Conservation (phyloP, 148 eudicot species). For the Vaccinium macrocarpon region DNA sequence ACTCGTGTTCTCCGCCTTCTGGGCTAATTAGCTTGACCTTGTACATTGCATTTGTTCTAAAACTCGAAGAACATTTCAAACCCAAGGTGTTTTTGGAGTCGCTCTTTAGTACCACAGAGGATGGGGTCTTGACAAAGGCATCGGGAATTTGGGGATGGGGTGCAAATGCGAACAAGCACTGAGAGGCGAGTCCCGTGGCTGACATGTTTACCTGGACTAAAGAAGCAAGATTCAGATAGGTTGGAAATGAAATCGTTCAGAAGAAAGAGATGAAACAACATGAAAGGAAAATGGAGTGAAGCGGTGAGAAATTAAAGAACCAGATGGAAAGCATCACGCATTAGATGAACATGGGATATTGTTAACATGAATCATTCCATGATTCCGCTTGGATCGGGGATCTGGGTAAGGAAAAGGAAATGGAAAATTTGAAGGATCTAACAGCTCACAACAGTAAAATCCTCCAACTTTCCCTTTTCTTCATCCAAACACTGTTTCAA, state of each 20-base stretch:
- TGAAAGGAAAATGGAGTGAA: not conserved
- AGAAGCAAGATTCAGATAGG: constrained; percentile 11
- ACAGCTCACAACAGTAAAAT: not conserved
- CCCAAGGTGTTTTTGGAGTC: constrained; percentile 41
- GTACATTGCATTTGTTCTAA: constrained; percentile 45
- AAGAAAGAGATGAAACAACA: not conserved
- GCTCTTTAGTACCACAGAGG: constrained; percentile 35
- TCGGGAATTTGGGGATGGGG: constrained; percentile 20
- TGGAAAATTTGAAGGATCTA: not conserved
- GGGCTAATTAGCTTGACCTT: constrained; percentile 65
- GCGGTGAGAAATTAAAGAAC: not conserved
- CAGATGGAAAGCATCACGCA: not conserved
- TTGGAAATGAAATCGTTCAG: not conserved
- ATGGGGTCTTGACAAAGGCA: constrained; percentile 33
- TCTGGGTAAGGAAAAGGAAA: not conserved
- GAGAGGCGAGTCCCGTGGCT: constrained; percentile 44
- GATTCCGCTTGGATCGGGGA: not conserved
- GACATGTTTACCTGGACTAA: constrained; percentile 47
- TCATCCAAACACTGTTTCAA: not conserved
- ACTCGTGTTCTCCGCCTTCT: constrained; percentile 57
- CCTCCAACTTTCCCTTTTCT: not conserved
- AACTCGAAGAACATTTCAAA: constrained; percentile 31
- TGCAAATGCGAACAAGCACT: constrained; percentile 23
- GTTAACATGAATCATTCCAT: not conserved
- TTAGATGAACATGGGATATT: not conserved